Evolutionary conservation across 495 filamentous ascomycete genomes (phyloP).

Genomic region (Apiosordaria backusii): DNA sequence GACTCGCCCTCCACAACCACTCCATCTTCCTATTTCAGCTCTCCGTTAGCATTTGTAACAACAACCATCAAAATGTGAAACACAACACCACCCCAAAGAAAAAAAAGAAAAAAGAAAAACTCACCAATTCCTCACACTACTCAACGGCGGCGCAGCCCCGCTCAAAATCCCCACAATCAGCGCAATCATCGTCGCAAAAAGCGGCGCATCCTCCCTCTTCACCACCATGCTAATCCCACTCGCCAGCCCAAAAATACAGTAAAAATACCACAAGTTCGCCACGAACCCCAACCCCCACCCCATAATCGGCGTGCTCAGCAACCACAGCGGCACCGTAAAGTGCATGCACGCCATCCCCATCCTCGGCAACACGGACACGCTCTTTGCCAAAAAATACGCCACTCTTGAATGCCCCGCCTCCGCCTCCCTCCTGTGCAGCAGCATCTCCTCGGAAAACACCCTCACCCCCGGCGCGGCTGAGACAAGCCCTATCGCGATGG

Average conservation of each 20-base stretch:
- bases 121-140: constrained; percentile 46
- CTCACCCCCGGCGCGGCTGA: constrained; percentile 52
- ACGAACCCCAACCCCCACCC: constrained; percentile 41
- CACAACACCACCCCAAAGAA: neutral
- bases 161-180: constrained; percentile 49
- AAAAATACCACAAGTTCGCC: constrained; percentile 54
- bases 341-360: constrained; percentile 52
- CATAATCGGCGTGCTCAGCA: constrained; percentile 51
- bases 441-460: constrained; percentile 56
- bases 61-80: neutral
- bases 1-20: constrained; percentile 53
- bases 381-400: constrained; percentile 58
- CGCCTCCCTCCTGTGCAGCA: constrained; percentile 50
- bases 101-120: neutral
- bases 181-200: constrained; percentile 46
- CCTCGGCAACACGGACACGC: constrained; percentile 44
- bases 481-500: constrained; percentile 53
- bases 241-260: constrained; percentile 56
- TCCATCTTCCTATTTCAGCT: constrained; percentile 34
- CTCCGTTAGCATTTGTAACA: neutral
- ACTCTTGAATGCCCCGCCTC: constrained; percentile 51
- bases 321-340: constrained; percentile 50
- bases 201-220: constrained; percentile 46
- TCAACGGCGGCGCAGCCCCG: constrained; percentile 49
- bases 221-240: constrained; percentile 49